Percentiles rank a stretch among this genome's conserved stretches.
Conservation (phyloP, 345 rosid species). For the Citrus medica region DNA sequence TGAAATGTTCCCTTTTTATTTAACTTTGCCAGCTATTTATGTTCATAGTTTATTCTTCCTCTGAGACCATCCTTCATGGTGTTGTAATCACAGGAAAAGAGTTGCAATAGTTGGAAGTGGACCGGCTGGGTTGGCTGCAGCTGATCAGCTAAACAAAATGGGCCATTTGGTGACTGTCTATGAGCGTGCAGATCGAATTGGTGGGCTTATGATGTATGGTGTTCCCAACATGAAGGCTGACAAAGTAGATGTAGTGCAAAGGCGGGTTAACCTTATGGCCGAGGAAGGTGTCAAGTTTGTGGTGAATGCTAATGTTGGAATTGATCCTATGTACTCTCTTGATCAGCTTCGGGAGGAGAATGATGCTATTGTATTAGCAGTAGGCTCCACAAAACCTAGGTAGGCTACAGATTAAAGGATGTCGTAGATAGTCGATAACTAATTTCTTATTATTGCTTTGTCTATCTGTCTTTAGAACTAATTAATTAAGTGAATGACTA, state of each 20-base stretch:
- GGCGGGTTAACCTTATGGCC: constrained; percentile 92
- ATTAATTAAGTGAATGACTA: background rate
- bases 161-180: constrained; percentile 93
- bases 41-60: background rate
- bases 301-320: constrained; percentile 87
- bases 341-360: constrained; percentile 70
- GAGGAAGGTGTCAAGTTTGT: constrained; percentile 84
- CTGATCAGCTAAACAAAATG: constrained; percentile 94
- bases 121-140: constrained; percentile 97
- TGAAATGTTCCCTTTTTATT: background rate
- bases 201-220: constrained; percentile 99
- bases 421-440: background rate
- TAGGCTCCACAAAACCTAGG: constrained; percentile 99
- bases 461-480: background rate
- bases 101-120: constrained; percentile 95
- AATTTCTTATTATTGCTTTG: background rate
- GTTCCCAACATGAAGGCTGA: constrained; percentile 99
- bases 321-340: constrained; percentile 70
- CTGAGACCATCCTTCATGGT: background rate
- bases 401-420: constrained; percentile 11
- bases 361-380: constrained; percentile 85
- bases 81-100: constrained; percentile 53
- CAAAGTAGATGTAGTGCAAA: constrained; percentile 85
- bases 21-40: background rate
- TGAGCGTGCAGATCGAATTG: constrained; percentile 96